Evolutionary conservation across 306 rosid species (phyloP), one percentile per base, ranked within the genome.

Genomic region (Cyclanthera cordifolia): DNA sequence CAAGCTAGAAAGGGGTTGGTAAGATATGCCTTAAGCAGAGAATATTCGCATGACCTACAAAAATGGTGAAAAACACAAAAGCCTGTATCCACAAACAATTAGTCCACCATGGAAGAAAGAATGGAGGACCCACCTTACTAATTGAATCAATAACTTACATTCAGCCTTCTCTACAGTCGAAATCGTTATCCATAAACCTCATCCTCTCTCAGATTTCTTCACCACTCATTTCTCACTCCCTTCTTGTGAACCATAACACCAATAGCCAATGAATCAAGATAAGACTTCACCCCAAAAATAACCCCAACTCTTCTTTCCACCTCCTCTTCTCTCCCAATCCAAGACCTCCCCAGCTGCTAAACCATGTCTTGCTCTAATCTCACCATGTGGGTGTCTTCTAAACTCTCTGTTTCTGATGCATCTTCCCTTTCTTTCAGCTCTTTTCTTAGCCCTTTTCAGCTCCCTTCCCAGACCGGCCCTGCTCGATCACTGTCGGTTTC

Each of bases 331-430:
- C 79, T 54, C 34, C 72, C 30, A 17, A 68, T 54, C 70, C 70
- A 53, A 3, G 28, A 9, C 9, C 7, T 1, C 32, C 52, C 24
- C 39, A 71, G 15, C 32, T 10, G 19, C 21, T 71, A 30, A 32
- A 27, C 53, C 78, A 84, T 84, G 88, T 47, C 85, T 58, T 79
- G 82, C 77, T 78, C 85, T 4, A 81, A 79, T 63, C 41, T 81
- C 14, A 79, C 85, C 78, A 81, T 76, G 88, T 81, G 79, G 86
- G 84, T 72, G 55, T 76, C 83, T 52, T 78, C 89, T 5, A 85
- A 88, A 67, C 85, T 93, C 72, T 75, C 95, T 11, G 75, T 89
- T 8, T 80, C 96, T 11, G 93, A 88, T 71, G 56, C 90, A 53
- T 84, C 90, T 24, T 43, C 80, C 25, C 91, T 91, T 71, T 88